These are phyloP conservation scores for Ephemerocybe angulata DNA, from an alignment of 768 basidiomycete species.

Conservation along the genomic window DNA sequence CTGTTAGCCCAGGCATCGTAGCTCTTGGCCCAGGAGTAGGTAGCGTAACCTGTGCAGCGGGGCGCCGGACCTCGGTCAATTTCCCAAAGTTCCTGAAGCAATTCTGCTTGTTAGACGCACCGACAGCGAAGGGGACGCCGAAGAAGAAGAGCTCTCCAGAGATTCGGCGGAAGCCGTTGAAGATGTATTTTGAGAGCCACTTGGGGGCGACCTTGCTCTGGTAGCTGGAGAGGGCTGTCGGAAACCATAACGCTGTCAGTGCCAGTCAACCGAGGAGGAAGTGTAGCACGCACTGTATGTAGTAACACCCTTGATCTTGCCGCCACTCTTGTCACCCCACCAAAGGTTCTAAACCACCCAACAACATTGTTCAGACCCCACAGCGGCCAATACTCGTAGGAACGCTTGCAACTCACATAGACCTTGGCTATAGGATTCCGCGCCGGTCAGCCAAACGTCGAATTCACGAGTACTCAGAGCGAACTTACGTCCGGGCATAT, in stretches of 20 bases:
- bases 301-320: conserved; percentile 69
- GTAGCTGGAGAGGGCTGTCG: conserved; percentile 79
- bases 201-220: conserved; percentile 71
- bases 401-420: conserved; percentile 57
- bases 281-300: conserved; percentile 66
- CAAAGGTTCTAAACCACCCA: conserved; percentile 62
- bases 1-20: conserved; percentile 66
- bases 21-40: conserved; percentile 76
- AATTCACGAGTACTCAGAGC: not conserved
- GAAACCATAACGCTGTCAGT: not conserved
- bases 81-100: not conserved
- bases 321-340: conserved; percentile 79
- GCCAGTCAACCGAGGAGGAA: not conserved
- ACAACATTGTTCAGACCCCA: not conserved
- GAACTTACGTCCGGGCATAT: conserved; percentile 81
- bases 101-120: conserved; percentile 45
- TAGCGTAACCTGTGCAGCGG: conserved; percentile 59
- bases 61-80: conserved; percentile 1
- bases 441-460: not conserved
- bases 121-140: conserved; percentile 69
- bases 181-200: conserved; percentile 69
- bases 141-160: conserved; percentile 75
- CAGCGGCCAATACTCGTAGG: not conserved
- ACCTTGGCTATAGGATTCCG: conserved; percentile 53
- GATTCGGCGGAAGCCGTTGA: conserved; percentile 82